Evolutionary conservation across 805 yeast species (phyloP), one percentile per base, ranked within the genome.

Genomic region (Diddensiella santjacobensis): DNA sequence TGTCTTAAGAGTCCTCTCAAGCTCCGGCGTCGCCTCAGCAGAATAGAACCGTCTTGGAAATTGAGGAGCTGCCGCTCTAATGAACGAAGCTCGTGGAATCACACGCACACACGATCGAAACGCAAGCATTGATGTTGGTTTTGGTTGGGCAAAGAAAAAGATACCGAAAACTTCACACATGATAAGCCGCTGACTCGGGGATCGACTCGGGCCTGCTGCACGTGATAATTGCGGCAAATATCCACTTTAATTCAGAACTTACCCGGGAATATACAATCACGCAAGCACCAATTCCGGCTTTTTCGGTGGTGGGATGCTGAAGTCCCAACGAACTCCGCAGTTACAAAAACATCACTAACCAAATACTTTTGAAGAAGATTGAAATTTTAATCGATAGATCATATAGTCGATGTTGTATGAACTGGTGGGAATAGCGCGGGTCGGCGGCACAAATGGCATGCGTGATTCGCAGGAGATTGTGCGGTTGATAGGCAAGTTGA

Each of bases 361-460:
- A n/a, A n/a, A n/a, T n/a, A n/a, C n/a, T n/a, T n/a, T n/a, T n/a
- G n/a, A n/a, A n/a, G n/a, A n/a, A n/a, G n/a, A n/a, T n/a, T n/a
- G n/a, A n/a, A n/a, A n/a, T n/a, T n/a, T n/a, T n/a, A n/a, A n/a
- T n/a, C n/a, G n/a, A n/a, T n/a, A n/a, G n/a, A n/a, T n/a, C n/a
- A n/a, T n/a, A n/a, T n/a, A 13, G 11, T 10, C 31, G 22, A 90
- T 90, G 98, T 77, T 87, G 50, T 90, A 90, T 73, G 97, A 90
- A 72, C 72, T 91, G 38, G 78, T 88, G 52, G 96, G 96, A 40
- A 85, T 89, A 53, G 89, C 96, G 4, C 87, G 97, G 70, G 83
- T 83, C 6, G 81, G 81, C 52, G 57, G 59, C 22, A 81, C 84
- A 3, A 61, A 68, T 42, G 67, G 70, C 17, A 74, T 73, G 13